A percentile compares a stretch with the other conserved stretches of the same genome.
phyloP scores from a whole-genome alignment of 2,329 filamentous ascomycete species.

The Colletotrichum godetiae region DNA sequence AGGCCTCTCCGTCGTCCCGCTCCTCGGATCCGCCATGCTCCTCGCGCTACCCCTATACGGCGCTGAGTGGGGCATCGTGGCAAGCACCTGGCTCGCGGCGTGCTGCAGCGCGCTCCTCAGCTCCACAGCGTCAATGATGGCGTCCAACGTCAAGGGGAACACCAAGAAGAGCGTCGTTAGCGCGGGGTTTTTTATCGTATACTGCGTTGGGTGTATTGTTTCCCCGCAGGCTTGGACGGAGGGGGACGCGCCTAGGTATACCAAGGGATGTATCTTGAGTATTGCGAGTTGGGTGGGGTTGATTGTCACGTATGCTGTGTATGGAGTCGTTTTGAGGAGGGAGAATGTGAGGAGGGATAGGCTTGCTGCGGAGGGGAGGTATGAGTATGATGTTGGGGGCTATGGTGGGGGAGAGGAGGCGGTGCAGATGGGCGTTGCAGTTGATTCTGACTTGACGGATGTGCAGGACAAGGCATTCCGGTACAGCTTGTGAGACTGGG shows the following conservation, averaged over 20 bases:
- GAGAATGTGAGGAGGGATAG: slow-evolving; percentile 17
- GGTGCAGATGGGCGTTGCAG: slow-evolving; percentile 23
- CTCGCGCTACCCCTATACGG: slow-evolving; percentile 33
- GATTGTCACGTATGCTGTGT: slow-evolving; percentile 17
- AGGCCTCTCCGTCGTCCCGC: slow-evolving; percentile 8
- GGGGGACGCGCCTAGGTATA: slow-evolving; percentile 39
- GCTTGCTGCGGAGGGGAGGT: neutral
- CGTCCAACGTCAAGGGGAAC: slow-evolving; percentile 44
- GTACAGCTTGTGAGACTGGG: slow-evolving; percentile 36
- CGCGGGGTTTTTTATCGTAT: slow-evolving; percentile 41
- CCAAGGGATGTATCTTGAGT: slow-evolving; percentile 37
- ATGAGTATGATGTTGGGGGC: slow-evolving; percentile 17
- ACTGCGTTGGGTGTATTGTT: slow-evolving; percentile 42
- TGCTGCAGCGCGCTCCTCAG: slow-evolving; percentile 36
- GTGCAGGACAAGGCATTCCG: slow-evolving; percentile 39
- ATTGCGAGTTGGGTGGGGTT: slow-evolving; percentile 37
- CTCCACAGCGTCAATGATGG: slow-evolving; percentile 38
- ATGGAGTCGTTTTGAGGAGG: neutral
- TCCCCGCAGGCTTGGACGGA: slow-evolving; percentile 40
- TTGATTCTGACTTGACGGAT: slow-evolving; percentile 40
- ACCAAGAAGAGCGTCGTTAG: slow-evolving; percentile 43
- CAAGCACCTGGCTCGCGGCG: slow-evolving; percentile 40
- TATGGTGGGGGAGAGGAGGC: neutral
- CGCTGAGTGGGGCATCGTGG: slow-evolving; percentile 40
- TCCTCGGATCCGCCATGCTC: slow-evolving; percentile 33